Evolutionary conservation across 169 alveolate species (phyloP), one percentile per base, ranked within the genome.

Genomic region (Besnoitia besnoiti): DNA sequence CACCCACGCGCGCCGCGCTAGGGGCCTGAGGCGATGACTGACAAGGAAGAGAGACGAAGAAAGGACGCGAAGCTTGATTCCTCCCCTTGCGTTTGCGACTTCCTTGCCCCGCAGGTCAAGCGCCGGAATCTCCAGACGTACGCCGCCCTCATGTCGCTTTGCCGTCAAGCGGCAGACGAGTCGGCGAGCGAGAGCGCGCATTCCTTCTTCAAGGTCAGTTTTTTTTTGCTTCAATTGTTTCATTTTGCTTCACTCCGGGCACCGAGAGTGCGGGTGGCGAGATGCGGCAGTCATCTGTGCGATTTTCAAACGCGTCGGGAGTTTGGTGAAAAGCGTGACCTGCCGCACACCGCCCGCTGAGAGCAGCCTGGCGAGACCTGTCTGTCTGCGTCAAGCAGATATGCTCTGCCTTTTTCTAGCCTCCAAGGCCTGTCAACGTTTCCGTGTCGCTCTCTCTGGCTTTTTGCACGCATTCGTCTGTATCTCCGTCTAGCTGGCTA

Each of bases 101-200:
- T 61, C 77, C 77, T 61, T 30, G 77, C 59, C 59, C 77, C 35
- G n/a, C 90, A 92, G 85, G 94, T 92, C 85, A 44, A 90, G 14
- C 92, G 85, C 50, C 42, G 90, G n/a, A 92, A 85, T 79, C 62
- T 92, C 75, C 92, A 90, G n/a, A 92, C 90, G 76, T 92, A 92
- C 59, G 44, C 94, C 16, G 73, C 92, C 30, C 94, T 92, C 8
- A 92, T 91, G 16, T 77, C 92, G 0, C 49, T 92, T 0, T 92
- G 94, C 47, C 49, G 51, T 1, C 40, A 40, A 27, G 39, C 40
- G 24, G 59, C 59, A 37, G 87, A 79, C 14, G 40, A 10, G 59
- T 1, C 4, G 12, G n/a, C 37, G 3, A 27, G 19, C 27, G 59
- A 14, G 24, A 4, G 82, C n/a, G n/a, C n/a, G n/a, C n/a, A n/a